Percentiles rank a stretch among this genome's conserved stretches.
These are phyloP conservation scores for Cyclotella kingstonii DNA, from an alignment of 108 stramenopile genomes.

Conservation along the genomic window DNA sequence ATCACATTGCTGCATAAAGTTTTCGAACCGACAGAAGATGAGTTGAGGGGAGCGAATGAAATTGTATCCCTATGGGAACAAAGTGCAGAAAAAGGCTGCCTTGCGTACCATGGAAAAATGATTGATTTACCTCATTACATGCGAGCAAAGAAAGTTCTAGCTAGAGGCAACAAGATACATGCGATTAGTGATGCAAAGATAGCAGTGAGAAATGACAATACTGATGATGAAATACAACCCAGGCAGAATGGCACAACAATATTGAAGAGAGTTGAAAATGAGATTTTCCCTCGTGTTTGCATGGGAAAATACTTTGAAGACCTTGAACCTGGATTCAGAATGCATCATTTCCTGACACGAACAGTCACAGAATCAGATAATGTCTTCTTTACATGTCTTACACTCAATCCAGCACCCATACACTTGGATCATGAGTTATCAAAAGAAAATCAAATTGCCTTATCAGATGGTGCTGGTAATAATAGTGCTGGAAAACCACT, in stretches of 20 bases:
- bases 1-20: conserved; percentile 17
- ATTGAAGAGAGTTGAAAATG: not conserved
- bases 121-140: conserved; percentile 49
- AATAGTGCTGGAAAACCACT: conserved; percentile 32
- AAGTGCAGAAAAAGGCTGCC: conserved; percentile 18
- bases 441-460: conserved; percentile 21
- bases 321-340: conserved; percentile 26
- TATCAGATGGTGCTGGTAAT: conserved; percentile 1
- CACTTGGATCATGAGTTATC: conserved; percentile 45
- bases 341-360: conserved; percentile 37
- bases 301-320: conserved; percentile 46
- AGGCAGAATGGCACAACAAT: not conserved
- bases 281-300: conserved; percentile 33
- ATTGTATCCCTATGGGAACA: conserved; percentile 39
- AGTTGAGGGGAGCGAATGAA: conserved; percentile 15
- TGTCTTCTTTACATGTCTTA: conserved; percentile 47
- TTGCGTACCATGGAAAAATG: conserved; percentile 38
- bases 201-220: not conserved
- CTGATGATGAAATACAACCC: not conserved
- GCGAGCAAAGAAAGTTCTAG: conserved; percentile 42
- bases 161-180: not conserved
- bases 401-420: conserved; percentile 47
- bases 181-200: not conserved
- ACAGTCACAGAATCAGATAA: conserved; percentile 50
- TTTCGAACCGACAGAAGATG: conserved; percentile 27